Evolutionary conservation across 2,329 filamentous ascomycete species (phyloP), one percentile per base, ranked within the genome.

Genomic region (Oidium heveae): DNA sequence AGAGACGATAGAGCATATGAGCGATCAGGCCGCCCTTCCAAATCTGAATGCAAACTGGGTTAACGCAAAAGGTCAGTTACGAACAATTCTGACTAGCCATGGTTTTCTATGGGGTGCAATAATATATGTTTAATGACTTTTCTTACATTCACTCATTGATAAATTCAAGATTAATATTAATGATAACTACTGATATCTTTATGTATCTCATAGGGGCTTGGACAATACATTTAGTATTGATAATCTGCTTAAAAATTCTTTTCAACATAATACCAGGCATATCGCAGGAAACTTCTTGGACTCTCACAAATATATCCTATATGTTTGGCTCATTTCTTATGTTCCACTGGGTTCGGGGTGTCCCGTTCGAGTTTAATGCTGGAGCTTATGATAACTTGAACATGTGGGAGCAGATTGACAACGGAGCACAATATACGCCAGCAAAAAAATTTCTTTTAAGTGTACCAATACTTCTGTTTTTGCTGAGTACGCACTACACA

Each of bases 321-420:
- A 96, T 96, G 88, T 84, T 91, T 65, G 88, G 87, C 64, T 95
- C 89, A 44, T 98, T 96, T 69, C 79, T 98, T 69, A 98, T 98
- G 91, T 98, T 98, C 71, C 91, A 98, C 71, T 94, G 86, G 74
- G 91, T 98, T 62, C 86, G 89, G 66, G 91, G 91, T 62, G 86
- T 96, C 50, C 91, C 91, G 6, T 98, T 98, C 66, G 91, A 98
- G 69, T 98, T 98, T 76, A 98, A 98, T 67, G 83, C 86, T 55
- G 91, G 91, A 57, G 91, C 91, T 62, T 98, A 96, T 69, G 91
- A 98, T 74, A 96, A 98, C 69, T 76, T 98, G 65, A 98, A 96
- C 72, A 96, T 98, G 91, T 98, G 91, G 91, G 91, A 98, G 72
- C 91, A 98, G 71, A 98, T 98, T 68, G 91, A 98, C 72, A 93